Percentiles rank a stretch among this genome's conserved stretches.
phyloP scores from a whole-genome alignment of 164 flowering plant genomes.

The Chloranthus sessilifolius region DNA sequence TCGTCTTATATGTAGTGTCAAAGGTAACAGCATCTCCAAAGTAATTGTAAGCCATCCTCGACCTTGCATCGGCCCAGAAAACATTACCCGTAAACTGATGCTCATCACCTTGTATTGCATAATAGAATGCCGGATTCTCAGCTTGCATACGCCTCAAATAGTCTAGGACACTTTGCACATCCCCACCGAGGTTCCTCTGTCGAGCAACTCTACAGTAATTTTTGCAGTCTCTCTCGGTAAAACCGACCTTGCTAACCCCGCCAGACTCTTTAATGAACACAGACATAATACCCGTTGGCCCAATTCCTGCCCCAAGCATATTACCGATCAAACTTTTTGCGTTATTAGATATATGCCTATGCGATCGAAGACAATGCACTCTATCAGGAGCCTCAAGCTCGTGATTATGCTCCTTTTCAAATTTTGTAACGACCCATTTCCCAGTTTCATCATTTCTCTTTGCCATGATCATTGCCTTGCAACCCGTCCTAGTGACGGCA shows the following conservation, averaged over 20 bases:
- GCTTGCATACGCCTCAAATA: conserved; percentile 10
- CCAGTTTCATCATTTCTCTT: conserved; percentile 8
- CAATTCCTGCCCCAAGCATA: not conserved
- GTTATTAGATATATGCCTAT: conserved; percentile 2
- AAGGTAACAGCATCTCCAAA: conserved; percentile 13
- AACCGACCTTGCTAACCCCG: not conserved
- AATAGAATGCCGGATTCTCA: conserved; percentile 13
- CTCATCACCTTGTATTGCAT: conserved; percentile 8
- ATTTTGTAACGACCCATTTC: conserved; percentile 17
- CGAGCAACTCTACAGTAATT: not conserved
- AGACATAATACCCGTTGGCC: not conserved
- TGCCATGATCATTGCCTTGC: conserved; percentile 15
- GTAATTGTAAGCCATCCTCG: conserved; percentile 6
- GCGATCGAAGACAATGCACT: conserved; percentile 13
- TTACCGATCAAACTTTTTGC: not conserved
- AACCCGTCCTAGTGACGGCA: conserved; percentile 12
- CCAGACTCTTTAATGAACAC: conserved; percentile 6
- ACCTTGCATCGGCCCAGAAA: conserved; percentile 12
- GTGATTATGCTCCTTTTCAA: conserved; percentile 17
- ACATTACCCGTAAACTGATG: not conserved
- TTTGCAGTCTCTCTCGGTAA: not conserved
- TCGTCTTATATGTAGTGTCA: conserved; percentile 8
- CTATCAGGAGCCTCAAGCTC: conserved; percentile 6
- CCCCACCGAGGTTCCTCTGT: conserved; percentile 3
- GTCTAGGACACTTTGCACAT: conserved; percentile 9